Evolutionary conservation across 305 asterid species (phyloP).

Genomic region (Ilex paraguariensis): DNA sequence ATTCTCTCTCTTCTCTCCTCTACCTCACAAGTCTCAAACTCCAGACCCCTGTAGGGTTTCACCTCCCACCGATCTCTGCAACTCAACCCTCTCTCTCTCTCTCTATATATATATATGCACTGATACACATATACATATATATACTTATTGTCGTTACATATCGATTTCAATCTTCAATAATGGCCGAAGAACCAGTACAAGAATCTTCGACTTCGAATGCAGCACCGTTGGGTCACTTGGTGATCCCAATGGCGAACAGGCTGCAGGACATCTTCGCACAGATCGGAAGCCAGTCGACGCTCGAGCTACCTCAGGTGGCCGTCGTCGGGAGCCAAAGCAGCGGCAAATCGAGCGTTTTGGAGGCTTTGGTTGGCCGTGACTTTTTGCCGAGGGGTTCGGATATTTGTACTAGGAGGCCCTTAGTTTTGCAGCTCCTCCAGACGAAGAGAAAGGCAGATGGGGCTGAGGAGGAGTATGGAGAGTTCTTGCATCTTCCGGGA

Average conservation of each 20-base stretch:
- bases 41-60: no score
- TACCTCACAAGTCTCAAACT: no score
- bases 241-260: conserved; percentile 50
- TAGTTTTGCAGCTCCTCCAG: conserved; percentile 88
- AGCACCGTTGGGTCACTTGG: no score
- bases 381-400: conserved; percentile 92
- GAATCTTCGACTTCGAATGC: no score
- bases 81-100: no score
- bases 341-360: conserved; percentile 96
- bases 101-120: no score
- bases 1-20: no score
- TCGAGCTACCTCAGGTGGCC: conserved; percentile 97
- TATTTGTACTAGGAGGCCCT: conserved; percentile 92
- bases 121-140: no score
- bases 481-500: conserved; percentile 78
- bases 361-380: conserved; percentile 97
- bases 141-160: no score
- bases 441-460: conserved; percentile 58
- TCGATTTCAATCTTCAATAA: no score
- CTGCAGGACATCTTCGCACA: conserved; percentile 93
- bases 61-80: no score
- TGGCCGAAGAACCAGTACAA: no score
- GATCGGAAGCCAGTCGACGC: conserved; percentile 80
- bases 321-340: conserved; percentile 99
- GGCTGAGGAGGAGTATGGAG: conserved; percentile 85